Conservation (phyloP, 2,329 filamentous ascomycete genomes). For the Eutypella sp. region DNA sequence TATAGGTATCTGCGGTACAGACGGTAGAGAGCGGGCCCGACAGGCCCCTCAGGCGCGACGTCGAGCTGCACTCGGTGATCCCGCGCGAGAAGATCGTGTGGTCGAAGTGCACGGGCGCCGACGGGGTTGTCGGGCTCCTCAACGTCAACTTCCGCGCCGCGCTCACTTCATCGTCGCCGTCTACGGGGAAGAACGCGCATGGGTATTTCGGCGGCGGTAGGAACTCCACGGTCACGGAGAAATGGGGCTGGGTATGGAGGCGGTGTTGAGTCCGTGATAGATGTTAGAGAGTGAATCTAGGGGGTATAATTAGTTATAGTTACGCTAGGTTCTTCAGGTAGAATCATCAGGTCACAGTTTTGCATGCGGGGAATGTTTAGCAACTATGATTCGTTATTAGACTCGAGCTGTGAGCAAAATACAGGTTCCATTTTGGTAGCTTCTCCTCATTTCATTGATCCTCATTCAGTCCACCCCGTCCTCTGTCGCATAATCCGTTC, state of each 20-base stretch:
- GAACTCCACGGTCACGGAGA: conserved; percentile 13
- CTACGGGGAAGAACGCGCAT: conserved; percentile 4
- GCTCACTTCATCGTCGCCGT: conserved; percentile 13
- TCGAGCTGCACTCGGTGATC: conserved; percentile 11
- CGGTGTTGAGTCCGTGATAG: no score
- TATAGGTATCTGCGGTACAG: conserved; percentile 5
- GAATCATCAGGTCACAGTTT: no score
- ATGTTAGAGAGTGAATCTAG: no score
- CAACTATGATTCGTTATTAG: no score
- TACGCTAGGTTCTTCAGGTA: no score
- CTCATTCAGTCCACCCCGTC: no score
- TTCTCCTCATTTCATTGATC: no score
- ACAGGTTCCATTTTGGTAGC: no score
- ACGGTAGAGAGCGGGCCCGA: conserved; percentile 8
- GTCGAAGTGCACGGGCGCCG: conserved; percentile 11
- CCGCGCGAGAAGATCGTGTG: conserved; percentile 11
- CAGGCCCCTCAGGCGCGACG: conserved; percentile 4
- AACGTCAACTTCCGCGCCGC: conserved; percentile 20
- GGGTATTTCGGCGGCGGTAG: conserved; percentile 14
- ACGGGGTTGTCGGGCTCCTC: conserved; percentile 7
- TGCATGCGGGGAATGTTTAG: no score
- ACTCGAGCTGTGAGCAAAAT: no score
- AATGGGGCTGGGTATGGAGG: conserved; percentile 16
- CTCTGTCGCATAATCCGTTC: no score
- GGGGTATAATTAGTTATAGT: no score